Conservation (phyloP, 75 land plant genomes). For the Adiantum capillusveneris region DNA sequence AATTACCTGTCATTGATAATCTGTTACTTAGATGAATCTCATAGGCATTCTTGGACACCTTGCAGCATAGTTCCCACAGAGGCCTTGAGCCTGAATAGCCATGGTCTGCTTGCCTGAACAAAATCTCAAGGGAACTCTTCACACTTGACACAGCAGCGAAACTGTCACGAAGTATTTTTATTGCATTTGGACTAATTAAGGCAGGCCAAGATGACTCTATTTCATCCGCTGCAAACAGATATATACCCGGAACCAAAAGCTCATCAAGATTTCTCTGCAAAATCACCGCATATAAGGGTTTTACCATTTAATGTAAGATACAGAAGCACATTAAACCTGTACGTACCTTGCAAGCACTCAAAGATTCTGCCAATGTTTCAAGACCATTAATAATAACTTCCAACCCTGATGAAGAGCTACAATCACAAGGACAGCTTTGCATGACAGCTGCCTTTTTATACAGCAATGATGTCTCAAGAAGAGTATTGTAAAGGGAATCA, state of each 20-base stretch:
- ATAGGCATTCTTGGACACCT: neutral
- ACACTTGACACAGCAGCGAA: neutral
- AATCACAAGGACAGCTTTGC: neutral
- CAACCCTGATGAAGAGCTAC: neutral
- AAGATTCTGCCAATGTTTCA: neutral
- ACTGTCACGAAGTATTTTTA: neutral
- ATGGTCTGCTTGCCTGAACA: neutral
- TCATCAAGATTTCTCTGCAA: neutral
- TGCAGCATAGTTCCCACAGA: neutral
- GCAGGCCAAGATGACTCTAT: neutral
- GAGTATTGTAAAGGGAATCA: neutral
- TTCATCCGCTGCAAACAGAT: neutral
- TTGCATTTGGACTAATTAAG: neutral
- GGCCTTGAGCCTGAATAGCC: neutral
- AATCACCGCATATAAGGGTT: neutral
- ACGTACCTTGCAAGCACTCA: neutral
- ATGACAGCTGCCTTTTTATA: neutral
- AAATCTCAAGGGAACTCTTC: neutral
- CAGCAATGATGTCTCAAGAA: neutral
- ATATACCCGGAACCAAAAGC: neutral
- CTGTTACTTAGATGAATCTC: neutral
- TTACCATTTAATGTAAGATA: neutral
- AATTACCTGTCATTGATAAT: neutral
- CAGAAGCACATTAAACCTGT: neutral
- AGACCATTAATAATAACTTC: neutral